Evolutionary conservation across 495 filamentous ascomycete genomes (phyloP).

Genomic region (Beverwykella pulmonaria): DNA sequence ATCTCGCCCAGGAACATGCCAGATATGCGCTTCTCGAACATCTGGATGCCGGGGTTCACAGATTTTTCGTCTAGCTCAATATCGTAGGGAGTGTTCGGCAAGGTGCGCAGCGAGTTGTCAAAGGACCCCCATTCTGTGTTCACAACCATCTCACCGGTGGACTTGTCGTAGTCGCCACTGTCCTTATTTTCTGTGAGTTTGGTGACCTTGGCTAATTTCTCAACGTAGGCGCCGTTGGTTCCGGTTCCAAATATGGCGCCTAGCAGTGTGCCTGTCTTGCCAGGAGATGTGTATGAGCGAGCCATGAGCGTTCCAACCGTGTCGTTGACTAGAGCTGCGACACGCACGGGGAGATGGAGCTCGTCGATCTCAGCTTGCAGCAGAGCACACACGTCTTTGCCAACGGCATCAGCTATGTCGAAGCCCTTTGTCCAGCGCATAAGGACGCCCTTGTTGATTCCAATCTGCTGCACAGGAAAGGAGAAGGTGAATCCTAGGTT

Average conservation of each 20-base stretch:
- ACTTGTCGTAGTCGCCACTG: constrained; percentile 65
- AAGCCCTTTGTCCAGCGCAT: constrained; percentile 99
- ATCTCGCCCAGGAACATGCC: constrained; percentile 99
- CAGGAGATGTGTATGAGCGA: constrained; percentile 88
- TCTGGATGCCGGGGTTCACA: constrained; percentile 93
- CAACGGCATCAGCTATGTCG: constrained; percentile 87
- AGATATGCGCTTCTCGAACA: constrained; percentile 97
- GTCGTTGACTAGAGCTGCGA: constrained; percentile 94
- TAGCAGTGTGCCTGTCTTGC: constrained; percentile 80
- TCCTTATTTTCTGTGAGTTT: constrained; percentile 61
- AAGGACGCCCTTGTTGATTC: constrained; percentile 89
- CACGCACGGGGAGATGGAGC: constrained; percentile 82
- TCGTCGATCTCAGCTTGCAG: constrained; percentile 90
- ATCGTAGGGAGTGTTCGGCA: constrained; percentile 87
- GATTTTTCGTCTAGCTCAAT: constrained; percentile 72
- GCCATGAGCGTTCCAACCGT: constrained; percentile 98
- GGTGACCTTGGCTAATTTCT: constrained; percentile 68
- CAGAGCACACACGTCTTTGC: constrained; percentile 89
- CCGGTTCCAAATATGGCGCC: constrained; percentile 95
- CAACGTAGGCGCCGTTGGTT: constrained; percentile 92
- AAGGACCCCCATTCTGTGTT: constrained; percentile 99
- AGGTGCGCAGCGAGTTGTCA: constrained; percentile 84
- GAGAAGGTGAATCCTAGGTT: constrained; percentile 96
- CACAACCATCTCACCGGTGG: constrained; percentile 92
- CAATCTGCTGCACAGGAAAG: constrained; percentile 91